phyloP scores from a whole-genome alignment of 495 filamentous ascomycete genomes.

The Astrocystis sublimbata region DNA sequence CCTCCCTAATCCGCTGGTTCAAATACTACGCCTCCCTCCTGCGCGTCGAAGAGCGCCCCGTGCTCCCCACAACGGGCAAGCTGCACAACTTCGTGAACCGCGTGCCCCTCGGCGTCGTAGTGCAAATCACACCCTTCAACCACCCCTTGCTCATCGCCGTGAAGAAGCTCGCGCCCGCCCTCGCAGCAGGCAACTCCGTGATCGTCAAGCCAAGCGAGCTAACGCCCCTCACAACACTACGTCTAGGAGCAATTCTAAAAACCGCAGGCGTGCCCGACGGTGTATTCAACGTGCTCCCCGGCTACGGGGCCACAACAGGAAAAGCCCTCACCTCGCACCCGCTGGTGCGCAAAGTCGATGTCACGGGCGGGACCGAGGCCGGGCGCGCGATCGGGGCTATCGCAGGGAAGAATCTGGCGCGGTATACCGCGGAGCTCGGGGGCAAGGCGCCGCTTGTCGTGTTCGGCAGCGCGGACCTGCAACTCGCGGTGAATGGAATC shows the following conservation, averaged over 20 bases:
- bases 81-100: constrained; percentile 63
- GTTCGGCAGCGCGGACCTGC: constrained; percentile 53
- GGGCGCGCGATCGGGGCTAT: constrained; percentile 47
- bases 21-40: constrained; percentile 63
- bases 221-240: constrained; percentile 58
- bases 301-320: constrained; percentile 56
- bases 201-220: constrained; percentile 64
- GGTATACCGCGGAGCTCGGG: constrained; percentile 60
- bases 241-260: constrained; percentile 52
- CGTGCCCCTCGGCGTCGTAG: constrained; percentile 62
- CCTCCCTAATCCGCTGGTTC: constrained; percentile 63
- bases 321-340: constrained; percentile 55
- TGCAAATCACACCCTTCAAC: constrained; percentile 67
- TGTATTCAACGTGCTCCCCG: constrained; percentile 58
- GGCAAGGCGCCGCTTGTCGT: constrained; percentile 62
- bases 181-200: constrained; percentile 63
- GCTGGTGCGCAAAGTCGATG: constrained; percentile 59
- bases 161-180: constrained; percentile 62
- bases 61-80: constrained; percentile 61
- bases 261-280: constrained; percentile 59
- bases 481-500: constrained; percentile 57
- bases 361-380: constrained; percentile 59
- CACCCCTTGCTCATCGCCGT: constrained; percentile 64
- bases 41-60: constrained; percentile 60
- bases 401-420: constrained; percentile 53